Evolutionary conservation across 1,139 yeast species (phyloP), one percentile per base, ranked within the genome.

Genomic region (Hyphopichia buzzinii): DNA sequence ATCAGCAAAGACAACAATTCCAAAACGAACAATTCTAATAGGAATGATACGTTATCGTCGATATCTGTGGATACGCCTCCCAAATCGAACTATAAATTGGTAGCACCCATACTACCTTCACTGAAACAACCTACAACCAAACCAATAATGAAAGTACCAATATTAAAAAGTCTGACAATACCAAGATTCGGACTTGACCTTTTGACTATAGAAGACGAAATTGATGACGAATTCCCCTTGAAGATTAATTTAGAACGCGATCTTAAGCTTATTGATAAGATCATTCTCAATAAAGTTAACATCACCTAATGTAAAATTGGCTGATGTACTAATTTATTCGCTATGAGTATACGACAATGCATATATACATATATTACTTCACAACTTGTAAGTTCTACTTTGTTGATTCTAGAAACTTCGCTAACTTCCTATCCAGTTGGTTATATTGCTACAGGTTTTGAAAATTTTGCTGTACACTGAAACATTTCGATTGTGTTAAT

Each of bases 191-290:
- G 5, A n/a, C 19, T 29, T 12, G 25, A 29, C 16, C 17, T 26
- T 6, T 21, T 31, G 16, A 35, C 35, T 13, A 23, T 36, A 17
- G 39, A 40, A 17, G 42, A 40, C 5, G 43, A 39, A n/a, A 29
- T 26, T 10, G 26, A 37, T 17, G 42, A 36, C 7, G 30, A 36
- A 4, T 7, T 28, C 21, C 26, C 34, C 15, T 16, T 24, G 13
- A 36, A 44, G 33, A 36, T 36, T 31, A 46, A 45, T 38, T 44
- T 48, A 40, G 54, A 54, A 36, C 43, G 46, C 11, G 61, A 57
- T 36, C 47, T 57, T 37, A 44, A 44, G 25, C 41, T 54, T 39
- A 57, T 57, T 28, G 62, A 57, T 36, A 42, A 43, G 23, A 42
- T 56, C 46, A 48, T 56, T 8, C 29, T 28, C 8, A n/a, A 17